Conservation (phyloP, 441 rosid species). For the Adansonia gregorii region DNA sequence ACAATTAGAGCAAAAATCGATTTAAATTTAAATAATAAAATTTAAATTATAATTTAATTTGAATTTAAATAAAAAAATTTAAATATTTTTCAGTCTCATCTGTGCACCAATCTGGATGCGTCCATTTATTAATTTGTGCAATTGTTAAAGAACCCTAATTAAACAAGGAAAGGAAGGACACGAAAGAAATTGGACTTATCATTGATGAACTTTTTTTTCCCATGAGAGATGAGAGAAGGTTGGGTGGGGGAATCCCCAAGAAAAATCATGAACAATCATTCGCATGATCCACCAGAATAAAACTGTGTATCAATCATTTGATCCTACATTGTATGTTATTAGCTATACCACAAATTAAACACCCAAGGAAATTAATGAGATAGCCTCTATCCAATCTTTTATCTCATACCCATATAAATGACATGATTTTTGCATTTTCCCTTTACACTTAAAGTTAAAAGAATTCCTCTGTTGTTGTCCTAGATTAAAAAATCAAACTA, state of each 20-base stretch:
- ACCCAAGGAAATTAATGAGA: not conserved
- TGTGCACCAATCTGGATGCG: no score
- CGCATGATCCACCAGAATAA: slow-evolving; percentile 26
- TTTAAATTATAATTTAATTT: no score
- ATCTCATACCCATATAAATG: not conserved
- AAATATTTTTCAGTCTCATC: no score
- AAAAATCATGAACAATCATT: slow-evolving; percentile 28
- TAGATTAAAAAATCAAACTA: not conserved
- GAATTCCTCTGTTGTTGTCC: not conserved
- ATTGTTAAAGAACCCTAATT: not conserved
- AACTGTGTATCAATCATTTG: slow-evolving; percentile 30
- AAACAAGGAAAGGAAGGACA: not conserved
- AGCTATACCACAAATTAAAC: slow-evolving; percentile 14
- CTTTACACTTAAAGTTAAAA: not conserved
- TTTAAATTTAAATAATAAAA: no score
- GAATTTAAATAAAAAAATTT: no score
- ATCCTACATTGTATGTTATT: not conserved
- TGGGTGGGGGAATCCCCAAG: not conserved
- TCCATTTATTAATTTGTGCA: not conserved
- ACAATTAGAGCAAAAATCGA: no score
- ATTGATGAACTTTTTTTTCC: not conserved
- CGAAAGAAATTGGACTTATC: not conserved
- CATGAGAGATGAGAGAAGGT: not conserved
- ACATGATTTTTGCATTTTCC: slow-evolving; percentile 14
- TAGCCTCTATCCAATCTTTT: not conserved